A percentile compares a stretch with the other conserved stretches of the same genome.
Conservation (phyloP, 192 early-diverging fungal species). For the Coemansia sp. region DNA sequence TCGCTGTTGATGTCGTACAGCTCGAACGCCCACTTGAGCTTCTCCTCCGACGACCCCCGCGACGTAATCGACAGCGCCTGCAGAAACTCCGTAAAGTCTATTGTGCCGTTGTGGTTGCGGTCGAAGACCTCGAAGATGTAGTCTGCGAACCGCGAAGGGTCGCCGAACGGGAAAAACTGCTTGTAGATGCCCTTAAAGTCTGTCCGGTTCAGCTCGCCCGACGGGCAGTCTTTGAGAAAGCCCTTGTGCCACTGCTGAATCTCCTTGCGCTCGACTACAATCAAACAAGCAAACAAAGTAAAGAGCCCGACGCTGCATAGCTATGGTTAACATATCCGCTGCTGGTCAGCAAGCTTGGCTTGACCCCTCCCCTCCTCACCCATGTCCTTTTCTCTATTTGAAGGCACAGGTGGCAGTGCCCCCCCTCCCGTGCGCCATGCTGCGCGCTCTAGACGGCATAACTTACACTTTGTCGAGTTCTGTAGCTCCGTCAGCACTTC, state of each 20-base stretch:
- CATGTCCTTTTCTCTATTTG: too few species aligned
- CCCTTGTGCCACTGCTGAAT: conserved; percentile 96
- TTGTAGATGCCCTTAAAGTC: conserved; percentile 94
- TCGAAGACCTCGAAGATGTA: conserved; percentile 92
- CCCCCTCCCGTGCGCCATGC: too few species aligned
- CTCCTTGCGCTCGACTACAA: conserved; percentile 83
- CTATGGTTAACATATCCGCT: background rate
- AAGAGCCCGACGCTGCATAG: background rate
- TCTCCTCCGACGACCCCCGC: conserved; percentile 78
- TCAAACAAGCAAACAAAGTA: background rate
- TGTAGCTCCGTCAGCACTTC: conserved; percentile 80
- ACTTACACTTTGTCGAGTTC: conserved; percentile 78
- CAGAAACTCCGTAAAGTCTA: conserved; percentile 92
- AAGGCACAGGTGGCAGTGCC: too few species aligned
- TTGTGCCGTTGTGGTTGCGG: conserved; percentile 79
- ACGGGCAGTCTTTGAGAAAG: conserved; percentile 89
- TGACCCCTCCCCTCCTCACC: too few species aligned
- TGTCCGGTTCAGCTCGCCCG: conserved; percentile 74
- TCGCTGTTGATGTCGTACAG: conserved; percentile 92
- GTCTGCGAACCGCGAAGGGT: conserved; percentile 84
- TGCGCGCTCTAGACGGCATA: background rate
- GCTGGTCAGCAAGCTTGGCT: too few species aligned
- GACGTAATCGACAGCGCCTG: conserved; percentile 81
- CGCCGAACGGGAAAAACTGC: conserved; percentile 96
- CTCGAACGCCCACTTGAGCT: conserved; percentile 82